phyloP scores from a whole-genome alignment of 2,329 filamentous ascomycete species.

The Chrysoporthe austroafricana region DNA sequence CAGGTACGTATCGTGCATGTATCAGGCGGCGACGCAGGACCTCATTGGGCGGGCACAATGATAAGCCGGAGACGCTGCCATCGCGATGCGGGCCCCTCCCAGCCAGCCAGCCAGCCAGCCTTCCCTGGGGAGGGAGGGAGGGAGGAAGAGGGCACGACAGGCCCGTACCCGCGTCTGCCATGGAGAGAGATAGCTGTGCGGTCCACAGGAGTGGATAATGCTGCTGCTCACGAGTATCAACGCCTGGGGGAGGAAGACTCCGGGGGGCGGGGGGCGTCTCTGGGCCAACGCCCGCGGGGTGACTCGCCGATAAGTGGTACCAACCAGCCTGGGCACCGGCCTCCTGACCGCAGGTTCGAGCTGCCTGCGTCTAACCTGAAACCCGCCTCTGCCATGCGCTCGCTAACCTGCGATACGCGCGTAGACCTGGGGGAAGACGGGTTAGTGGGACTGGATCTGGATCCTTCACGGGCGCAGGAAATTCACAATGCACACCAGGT shows the following conservation, averaged over 20 bases:
- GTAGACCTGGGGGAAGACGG: neutral
- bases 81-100: constrained; percentile 11
- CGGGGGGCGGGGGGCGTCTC: neutral
- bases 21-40: constrained; percentile 6
- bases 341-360: neutral
- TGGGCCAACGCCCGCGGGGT: neutral
- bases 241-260: neutral
- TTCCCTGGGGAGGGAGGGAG: neutral
- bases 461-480: too few relatives aligned
- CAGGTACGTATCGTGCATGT: constrained; percentile 18
- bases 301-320: neutral
- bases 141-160: too few relatives aligned
- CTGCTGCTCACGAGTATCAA: constrained; percentile 5
- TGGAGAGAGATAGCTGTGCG: constrained; percentile 4
- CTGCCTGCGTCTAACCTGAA: neutral
- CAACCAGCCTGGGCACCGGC: neutral
- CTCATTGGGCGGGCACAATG: constrained; percentile 14
- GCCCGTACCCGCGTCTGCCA: neutral
- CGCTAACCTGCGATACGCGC: neutral
- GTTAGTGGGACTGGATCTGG: neutral
- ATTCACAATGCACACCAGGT: too few relatives aligned
- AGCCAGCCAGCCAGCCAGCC: constrained; percentile 3
- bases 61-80: constrained; percentile 13
- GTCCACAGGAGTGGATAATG: constrained; percentile 1
- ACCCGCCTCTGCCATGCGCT: neutral